A percentile compares a stretch with the other conserved stretches of the same genome.
phyloP scores from a whole-genome alignment of 2,329 filamentous ascomycete genomes.

The Stemphylium vesicarium region DNA sequence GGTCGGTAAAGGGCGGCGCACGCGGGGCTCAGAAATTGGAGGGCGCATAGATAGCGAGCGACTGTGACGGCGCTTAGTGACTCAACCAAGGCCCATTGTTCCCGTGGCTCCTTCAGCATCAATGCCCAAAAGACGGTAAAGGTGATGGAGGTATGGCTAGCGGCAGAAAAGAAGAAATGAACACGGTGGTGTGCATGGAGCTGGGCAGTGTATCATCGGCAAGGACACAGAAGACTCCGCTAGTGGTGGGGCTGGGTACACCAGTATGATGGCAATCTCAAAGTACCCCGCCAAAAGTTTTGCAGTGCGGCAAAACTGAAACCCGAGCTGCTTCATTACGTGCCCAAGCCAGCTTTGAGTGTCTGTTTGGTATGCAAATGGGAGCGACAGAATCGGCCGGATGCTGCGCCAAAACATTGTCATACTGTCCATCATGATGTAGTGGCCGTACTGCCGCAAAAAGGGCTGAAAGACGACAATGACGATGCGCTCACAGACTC shows the following conservation, averaged over 20 bases:
- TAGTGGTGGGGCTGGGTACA: slow-evolving; percentile 19
- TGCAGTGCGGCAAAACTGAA: slow-evolving; percentile 14
- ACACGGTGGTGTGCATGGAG: slow-evolving; percentile 25
- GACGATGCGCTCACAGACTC: slow-evolving; percentile 20
- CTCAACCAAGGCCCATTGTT: slow-evolving; percentile 6
- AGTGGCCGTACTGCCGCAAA: background rate
- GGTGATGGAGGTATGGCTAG: slow-evolving; percentile 4
- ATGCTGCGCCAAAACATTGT: too few species aligned
- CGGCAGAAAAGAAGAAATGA: slow-evolving; percentile 12
- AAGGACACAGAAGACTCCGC: slow-evolving; percentile 11
- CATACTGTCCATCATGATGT: background rate
- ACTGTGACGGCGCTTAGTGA: slow-evolving; percentile 8
- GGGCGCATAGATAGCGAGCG: background rate
- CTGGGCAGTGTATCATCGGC: slow-evolving; percentile 11
- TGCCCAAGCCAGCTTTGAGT: background rate
- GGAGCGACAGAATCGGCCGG: background rate
- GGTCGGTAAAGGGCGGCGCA: slow-evolving; percentile 3
- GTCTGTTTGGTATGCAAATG: background rate
- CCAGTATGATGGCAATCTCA: slow-evolving; percentile 14
- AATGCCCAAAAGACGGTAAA: slow-evolving; percentile 2
- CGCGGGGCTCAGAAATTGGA: background rate
- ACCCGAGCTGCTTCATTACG: slow-evolving; percentile 3
- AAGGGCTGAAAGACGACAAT: slow-evolving; percentile 9
- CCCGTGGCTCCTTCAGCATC: background rate
- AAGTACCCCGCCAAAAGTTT: slow-evolving; percentile 25